phyloP scores from a whole-genome alignment of 2,329 filamentous ascomycete species.

The Hypoxylon sp. region DNA sequence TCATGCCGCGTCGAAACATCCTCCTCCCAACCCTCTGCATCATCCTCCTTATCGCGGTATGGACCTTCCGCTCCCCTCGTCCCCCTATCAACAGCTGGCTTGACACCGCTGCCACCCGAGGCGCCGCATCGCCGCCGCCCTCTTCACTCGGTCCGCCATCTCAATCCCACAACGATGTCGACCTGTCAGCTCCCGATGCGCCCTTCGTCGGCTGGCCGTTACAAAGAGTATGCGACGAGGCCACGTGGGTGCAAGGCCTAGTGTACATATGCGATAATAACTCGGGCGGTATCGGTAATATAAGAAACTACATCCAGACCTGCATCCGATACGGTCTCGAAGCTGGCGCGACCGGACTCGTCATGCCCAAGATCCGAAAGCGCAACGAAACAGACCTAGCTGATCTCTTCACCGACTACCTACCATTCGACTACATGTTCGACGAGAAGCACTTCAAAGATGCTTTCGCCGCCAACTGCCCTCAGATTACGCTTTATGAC shows the following conservation, averaged over 20 bases:
- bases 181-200: constrained; percentile 58
- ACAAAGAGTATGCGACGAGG: constrained; percentile 61
- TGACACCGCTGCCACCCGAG: constrained; percentile 38
- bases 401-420: constrained; percentile 59
- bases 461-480: constrained; percentile 58
- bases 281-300: constrained; percentile 66
- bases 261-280: constrained; percentile 67
- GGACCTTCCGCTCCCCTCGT: constrained; percentile 50
- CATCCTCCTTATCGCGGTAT: constrained; percentile 51
- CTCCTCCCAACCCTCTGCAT: constrained; percentile 51
- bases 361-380: constrained; percentile 63
- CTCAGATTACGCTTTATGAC: constrained; percentile 61
- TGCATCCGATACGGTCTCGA: constrained; percentile 66
- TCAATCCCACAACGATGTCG: constrained; percentile 48
- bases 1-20: constrained; percentile 54
- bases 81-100: constrained; percentile 46
- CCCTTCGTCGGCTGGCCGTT: constrained; percentile 64
- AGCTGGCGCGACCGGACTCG: constrained; percentile 62
- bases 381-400: constrained; percentile 59
- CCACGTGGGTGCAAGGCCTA: constrained; percentile 59
- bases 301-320: constrained; percentile 66
- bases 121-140: constrained; percentile 27
- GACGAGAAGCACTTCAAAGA: constrained; percentile 62
- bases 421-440: constrained; percentile 64
- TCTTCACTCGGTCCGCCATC: constrained; percentile 20